These are phyloP conservation scores for Epichloe hybrida DNA, from an alignment of 2,329 filamentous ascomycete genomes.

Conservation along the genomic window DNA sequence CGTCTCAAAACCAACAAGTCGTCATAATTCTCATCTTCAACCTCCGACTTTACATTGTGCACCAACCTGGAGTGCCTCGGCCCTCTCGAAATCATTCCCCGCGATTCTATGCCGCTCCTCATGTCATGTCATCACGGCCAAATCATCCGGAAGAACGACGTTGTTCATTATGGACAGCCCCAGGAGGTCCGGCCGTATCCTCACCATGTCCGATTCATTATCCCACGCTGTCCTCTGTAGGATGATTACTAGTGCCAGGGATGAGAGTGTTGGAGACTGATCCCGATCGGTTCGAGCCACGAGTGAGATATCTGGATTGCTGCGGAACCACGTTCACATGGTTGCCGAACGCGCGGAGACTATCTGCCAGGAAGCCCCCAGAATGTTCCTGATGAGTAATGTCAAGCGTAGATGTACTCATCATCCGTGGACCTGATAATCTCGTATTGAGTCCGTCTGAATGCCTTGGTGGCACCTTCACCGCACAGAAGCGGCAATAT, in stretches of 20 bases:
- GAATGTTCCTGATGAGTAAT: too few relatives aligned
- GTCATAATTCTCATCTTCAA: too few relatives aligned
- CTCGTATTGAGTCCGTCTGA: slow-evolving; percentile 10
- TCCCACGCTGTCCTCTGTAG: slow-evolving; percentile 16
- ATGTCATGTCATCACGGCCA: slow-evolving; percentile 15
- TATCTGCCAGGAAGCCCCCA: too few relatives aligned
- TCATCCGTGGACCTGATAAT: not conserved
- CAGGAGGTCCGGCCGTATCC: slow-evolving; percentile 14
- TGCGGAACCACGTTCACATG: not conserved
- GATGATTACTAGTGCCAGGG: slow-evolving; percentile 13
- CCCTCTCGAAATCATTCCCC: not conserved
- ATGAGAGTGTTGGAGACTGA: not conserved
- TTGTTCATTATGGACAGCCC: slow-evolving; percentile 15
- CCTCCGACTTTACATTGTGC: not conserved
- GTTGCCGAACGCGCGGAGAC: not conserved
- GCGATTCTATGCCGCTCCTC: not conserved
- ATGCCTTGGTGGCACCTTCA: slow-evolving; percentile 16
- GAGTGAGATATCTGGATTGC: not conserved
- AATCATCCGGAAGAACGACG: slow-evolving; percentile 12
- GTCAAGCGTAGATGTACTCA: not conserved
- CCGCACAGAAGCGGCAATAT: slow-evolving; percentile 18
- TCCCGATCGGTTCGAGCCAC: not conserved
- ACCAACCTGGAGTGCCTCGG: not conserved
- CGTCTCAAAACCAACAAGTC: too few relatives aligned
- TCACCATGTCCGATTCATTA: slow-evolving; percentile 14